Evolutionary conservation across 345 rosid genomes (phyloP).

Genomic region (Rhodamnia argentea): DNA sequence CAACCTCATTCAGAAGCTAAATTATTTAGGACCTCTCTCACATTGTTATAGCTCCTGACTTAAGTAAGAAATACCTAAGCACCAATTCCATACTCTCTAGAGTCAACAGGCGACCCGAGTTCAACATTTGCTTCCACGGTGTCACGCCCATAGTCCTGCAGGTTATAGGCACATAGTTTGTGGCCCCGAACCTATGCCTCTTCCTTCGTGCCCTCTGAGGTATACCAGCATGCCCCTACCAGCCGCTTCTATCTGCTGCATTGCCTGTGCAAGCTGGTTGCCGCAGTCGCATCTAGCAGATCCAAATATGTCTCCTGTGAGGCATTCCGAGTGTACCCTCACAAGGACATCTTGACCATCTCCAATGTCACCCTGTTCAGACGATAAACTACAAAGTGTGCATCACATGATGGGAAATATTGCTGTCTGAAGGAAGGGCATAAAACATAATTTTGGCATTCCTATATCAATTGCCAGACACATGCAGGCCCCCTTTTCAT

Average conservation of each 20-base stretch:
- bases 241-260: not conserved
- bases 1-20: not conserved
- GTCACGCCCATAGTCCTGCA: not conserved
- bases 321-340: not conserved
- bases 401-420: not conserved
- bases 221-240: not conserved
- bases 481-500: not conserved
- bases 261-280: not conserved
- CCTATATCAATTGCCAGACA: not conserved
- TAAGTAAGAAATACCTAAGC: constrained; percentile 63
- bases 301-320: not conserved
- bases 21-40: not conserved
- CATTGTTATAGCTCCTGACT: not conserved
- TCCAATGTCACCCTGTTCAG: not conserved
- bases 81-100: constrained; percentile 88
- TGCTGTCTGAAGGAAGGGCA: not conserved
- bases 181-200: not conserved
- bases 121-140: constrained; percentile 56
- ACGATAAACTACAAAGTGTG: not conserved
- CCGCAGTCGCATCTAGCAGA: not conserved
- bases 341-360: not conserved
- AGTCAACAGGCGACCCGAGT: constrained; percentile 83
- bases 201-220: not conserved
- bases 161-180: not conserved
- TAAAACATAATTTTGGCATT: not conserved